Base-by-base conservation (phyloP, 116 monocot species). In the Dioscorea cayenensis region DNA sequence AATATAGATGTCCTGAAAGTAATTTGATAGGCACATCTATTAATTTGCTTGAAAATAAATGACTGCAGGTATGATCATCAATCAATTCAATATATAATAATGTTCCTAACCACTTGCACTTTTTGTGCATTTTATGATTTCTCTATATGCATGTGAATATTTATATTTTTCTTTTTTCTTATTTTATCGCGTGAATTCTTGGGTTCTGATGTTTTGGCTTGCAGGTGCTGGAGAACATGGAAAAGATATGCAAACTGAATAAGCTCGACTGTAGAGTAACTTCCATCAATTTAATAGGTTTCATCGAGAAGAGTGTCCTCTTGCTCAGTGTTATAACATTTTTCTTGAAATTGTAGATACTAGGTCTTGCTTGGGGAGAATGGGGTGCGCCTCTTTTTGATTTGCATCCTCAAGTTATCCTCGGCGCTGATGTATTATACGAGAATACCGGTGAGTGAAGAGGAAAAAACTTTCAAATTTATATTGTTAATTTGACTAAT, bases 351-450 rank as follows among this genome's bases (percentile, higher is more conserved):
- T 72, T 83, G 76, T 71, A 94, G 99, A 79, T 91, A 77, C 58
- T 89, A 68, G 91, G 91, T 9, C 79, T 99, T 66, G 87, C 81
- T 3, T 99, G 99, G 99, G 99, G 99, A 55, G 89, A 91, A 60
- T 99, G 94, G 99, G 91, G 91, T 77, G 72, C 73, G 20, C 63
- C 83, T 65, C 35, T 91, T 12, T 94, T 99, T 72, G 78, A 81
- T 72, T 73, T 99, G 73, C 77, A 64, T 16, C 99, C 99, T 70
- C 65, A 85, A 12, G 79, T 99, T 72, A 61, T 99, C 51, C 94
- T 99, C 67, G 99, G 94, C 60, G 99, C 99, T 63, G 99, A 99
- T 79, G 94, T 99, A 36, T 68, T 99, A 17, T 99, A 99, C 58
- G 85, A 94, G 71, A 75, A 83, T 28, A 80, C 61, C 72, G 88